Base-by-base conservation (phyloP, 495 filamentous ascomycete genomes). In the Aspergillus carlsbadensis region DNA sequence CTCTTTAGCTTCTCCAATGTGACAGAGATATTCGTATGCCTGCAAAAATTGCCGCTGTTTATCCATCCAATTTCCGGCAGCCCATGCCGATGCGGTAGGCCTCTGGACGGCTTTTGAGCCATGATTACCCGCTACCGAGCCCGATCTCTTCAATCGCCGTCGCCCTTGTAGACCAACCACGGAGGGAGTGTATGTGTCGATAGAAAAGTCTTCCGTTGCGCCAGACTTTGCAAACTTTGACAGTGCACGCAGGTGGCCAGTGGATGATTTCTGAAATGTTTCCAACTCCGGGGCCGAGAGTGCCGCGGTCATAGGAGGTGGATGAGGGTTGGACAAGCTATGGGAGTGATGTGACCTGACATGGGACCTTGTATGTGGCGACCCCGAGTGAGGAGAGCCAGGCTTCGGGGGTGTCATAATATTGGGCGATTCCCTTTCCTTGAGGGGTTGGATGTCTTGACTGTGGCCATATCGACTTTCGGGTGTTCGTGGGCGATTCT, bases 1-100 rank as follows among this genome's bases (percentile, higher is more conserved):
- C 70, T 98, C 92, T 68, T 98, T 98, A 43, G 95, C 95, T 79
- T 99, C 95, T 62, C 95, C 95, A 65, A 99, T 98, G 65, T 99
- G 95, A 65, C 95, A 99, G 37, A 99, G 84, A 66, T 99, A 99
- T 70, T 99, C 95, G 66, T 99, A 99, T 10, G 95, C 95, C 70
- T 96, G 91, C 33, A 98, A 76, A 66, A 96, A 98, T 66, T 98
- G 92, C 46, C 95, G 82, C 68, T 97, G 91, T 67, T 94, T 91
- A 69, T 99, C 95, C 92, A 99, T 98, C 95, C 94, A 98, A 64
- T 91, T 96, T 40, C 90, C 84, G 15, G 87, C 90, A 52, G 86
- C 87, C 87, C 91, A 97, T 49, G 86, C 76, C 74, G 85, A 68
- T 67, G 72, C 70, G 70, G 78, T 65, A 61, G 72, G 65, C 72